Conservation (phyloP, 148 eudicot genomes). For the Amaranthus hypochondriacus region DNA sequence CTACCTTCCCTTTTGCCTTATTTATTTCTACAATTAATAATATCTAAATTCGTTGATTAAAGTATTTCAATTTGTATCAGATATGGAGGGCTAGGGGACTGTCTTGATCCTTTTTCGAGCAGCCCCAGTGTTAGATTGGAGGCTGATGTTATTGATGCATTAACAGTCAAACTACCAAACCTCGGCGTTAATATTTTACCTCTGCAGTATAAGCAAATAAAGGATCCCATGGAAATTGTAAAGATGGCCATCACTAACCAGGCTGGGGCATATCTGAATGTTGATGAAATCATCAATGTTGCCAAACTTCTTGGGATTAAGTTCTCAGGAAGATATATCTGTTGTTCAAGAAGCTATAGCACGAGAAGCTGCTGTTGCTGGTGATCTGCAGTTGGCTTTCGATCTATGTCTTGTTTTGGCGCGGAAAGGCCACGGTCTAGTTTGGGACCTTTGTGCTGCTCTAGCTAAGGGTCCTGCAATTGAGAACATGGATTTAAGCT, state of each 20-base stretch:
- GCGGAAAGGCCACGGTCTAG: conserved; percentile 78
- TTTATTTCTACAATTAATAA: not conserved
- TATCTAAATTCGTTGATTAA: conserved; percentile 6
- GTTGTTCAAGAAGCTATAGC: conserved; percentile 94
- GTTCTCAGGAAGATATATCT: conserved; percentile 77
- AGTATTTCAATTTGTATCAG: conserved; percentile 41
- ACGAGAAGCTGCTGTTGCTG: conserved; percentile 97
- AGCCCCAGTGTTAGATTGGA: conserved; percentile 77
- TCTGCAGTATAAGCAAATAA: conserved; percentile 85
- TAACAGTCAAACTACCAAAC: conserved; percentile 82
- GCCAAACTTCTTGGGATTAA: conserved; percentile 96
- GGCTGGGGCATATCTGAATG: conserved; percentile 80
- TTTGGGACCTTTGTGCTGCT: conserved; percentile 98
- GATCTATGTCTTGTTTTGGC: conserved; percentile 86
- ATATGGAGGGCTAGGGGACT: conserved; percentile 98
- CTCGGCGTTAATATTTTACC: conserved; percentile 90
- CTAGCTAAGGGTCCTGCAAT: conserved; percentile 87
- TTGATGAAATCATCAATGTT: conserved; percentile 83
- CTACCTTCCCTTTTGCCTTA: not conserved
- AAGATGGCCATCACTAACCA: conserved; percentile 90
- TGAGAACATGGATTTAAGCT: conserved; percentile 70
- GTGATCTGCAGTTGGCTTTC: conserved; percentile 84
- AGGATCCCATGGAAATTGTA: conserved; percentile 91
- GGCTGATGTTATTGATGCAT: conserved; percentile 81
- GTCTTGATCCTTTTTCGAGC: conserved; percentile 75